Evolutionary conservation across 768 basidiomycete species (phyloP), one percentile per base, ranked within the genome.

Genomic region (Rossbeevera mucosa): DNA sequence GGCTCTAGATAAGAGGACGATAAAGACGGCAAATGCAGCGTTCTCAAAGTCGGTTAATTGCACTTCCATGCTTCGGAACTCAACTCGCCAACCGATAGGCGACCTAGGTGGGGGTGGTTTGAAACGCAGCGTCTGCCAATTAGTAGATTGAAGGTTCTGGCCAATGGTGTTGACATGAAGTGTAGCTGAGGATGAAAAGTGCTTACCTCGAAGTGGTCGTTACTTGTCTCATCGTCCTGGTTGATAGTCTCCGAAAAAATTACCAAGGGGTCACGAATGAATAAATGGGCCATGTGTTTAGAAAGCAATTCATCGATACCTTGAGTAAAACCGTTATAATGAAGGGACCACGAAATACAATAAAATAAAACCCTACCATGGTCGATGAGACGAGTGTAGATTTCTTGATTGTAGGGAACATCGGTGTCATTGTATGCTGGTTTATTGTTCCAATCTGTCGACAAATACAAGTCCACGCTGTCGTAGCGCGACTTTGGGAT

Each of bases 1-100:
- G 2, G 94, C 94, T 36, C 96, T 80, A 4, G 96, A 95, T 7
- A 99, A 77, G 25, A 99, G 81, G 13, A 98, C 94, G 47, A 95
- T 80, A 71, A 99, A 98, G 41, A 97, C 82, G 29, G 93, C 83
- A 68, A 93, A 97, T 6, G 96, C 94, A 1, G 96, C 96, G 66
- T 99, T 99, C 74, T 98, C 96, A 63, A 94, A 99, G 72, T 99
- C 96, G 8, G 96, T 98, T 66, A 97, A 81, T 64, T 98, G 96
- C 3, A 98, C 94, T 68, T 99, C 96, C 96, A 98, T 98, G 67
- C 90, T 92, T 52, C 96, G 79, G 72, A 99, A 99, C 68, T 99
- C 96, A 5, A 98, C 95, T 36, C 96, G 80, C 96, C 96, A 99
- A 28, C 95, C 96, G 50, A 98, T 97, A 7, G 83, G 68, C 5